phyloP scores from a whole-genome alignment of 1,139 yeast species.

The Wickerhamomyces sp. region DNA sequence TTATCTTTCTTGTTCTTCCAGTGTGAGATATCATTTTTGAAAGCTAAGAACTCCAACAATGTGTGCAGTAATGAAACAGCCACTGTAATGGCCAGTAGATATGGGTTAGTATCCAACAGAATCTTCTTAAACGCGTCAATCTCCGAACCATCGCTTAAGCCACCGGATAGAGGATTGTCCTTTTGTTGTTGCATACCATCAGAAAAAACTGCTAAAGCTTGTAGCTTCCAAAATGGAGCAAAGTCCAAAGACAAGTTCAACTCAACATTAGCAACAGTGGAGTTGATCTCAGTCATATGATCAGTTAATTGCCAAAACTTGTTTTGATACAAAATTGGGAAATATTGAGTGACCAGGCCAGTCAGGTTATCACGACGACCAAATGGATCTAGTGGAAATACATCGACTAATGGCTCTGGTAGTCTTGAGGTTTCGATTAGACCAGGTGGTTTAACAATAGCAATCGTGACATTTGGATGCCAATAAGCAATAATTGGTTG shows the following conservation, averaged over 20 bases:
- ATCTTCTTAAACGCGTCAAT: conserved; percentile 32
- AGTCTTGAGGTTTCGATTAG: conserved; percentile 12
- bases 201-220: conserved; percentile 24
- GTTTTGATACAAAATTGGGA: conserved; percentile 31
- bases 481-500: conserved; percentile 26
- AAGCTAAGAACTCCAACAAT: conserved; percentile 34
- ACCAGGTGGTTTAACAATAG: conserved; percentile 24
- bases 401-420: conserved; percentile 22
- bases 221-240: conserved; percentile 28
- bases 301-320: conserved; percentile 34
- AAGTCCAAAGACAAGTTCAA: conserved; percentile 27
- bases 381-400: conserved; percentile 23
- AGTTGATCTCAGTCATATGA: conserved; percentile 30
- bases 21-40: conserved; percentile 35
- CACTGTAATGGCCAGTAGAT: conserved; percentile 28
- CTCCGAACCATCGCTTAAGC: conserved; percentile 25
- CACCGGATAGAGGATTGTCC: conserved; percentile 14
- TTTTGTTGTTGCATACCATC: conserved; percentile 28
- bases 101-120: conserved; percentile 33
- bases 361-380: conserved; percentile 26
- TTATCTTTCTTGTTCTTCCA: conserved; percentile 35
- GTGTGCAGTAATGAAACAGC: conserved; percentile 32
- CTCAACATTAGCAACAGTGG: conserved; percentile 22
- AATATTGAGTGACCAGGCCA: conserved; percentile 25
- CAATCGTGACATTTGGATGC: conserved; percentile 31